Percentiles rank a stretch among this genome's conserved stretches.
Evolutionary conservation across 345 rosid genomes (phyloP).

Genomic region (Physaria fendleri): DNA sequence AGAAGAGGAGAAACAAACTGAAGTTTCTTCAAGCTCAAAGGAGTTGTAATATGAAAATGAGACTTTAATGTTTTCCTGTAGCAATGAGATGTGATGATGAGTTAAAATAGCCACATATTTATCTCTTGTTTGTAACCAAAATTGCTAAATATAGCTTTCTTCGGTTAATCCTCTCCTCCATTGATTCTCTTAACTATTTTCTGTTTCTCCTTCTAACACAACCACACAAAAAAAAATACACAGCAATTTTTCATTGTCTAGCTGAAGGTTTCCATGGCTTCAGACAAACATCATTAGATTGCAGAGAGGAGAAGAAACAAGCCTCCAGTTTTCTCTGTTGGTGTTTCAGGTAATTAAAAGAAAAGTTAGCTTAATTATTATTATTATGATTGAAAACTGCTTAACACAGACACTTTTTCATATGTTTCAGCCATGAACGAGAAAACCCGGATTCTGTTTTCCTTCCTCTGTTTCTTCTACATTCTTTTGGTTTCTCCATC

Average conservation of each 20-base stretch:
- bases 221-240: constrained; percentile 8
- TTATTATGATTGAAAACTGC: too few relatives aligned
- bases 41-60: constrained; percentile 58
- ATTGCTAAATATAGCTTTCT: constrained; percentile 23
- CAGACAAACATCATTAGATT: constrained; percentile 25
- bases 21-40: constrained; percentile 51
- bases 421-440: constrained; percentile 34
- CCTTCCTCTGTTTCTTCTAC: constrained; percentile 27
- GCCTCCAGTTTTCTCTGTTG: constrained; percentile 41
- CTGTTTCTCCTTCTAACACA: constrained; percentile 28
- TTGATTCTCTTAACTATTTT: constrained; percentile 9
- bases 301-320: constrained; percentile 27
- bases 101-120: neutral
- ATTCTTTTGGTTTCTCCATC: constrained; percentile 19
- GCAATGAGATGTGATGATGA: constrained; percentile 13
- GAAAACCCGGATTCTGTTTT: constrained; percentile 19
- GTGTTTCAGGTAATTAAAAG: constrained; percentile 34
- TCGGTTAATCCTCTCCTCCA: constrained; percentile 25
- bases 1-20: constrained; percentile 36
- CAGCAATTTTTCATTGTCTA: constrained; percentile 7
- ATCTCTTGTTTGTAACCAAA: constrained; percentile 3
- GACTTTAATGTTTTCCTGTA: neutral
- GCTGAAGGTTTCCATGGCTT: constrained; percentile 21
- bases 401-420: too few relatives aligned
- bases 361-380: too few relatives aligned